Percentiles rank a stretch among this genome's conserved stretches.
Evolutionary conservation across 108 stramenopile species (phyloP).

Genomic region (Skeletonema marinoi): DNA sequence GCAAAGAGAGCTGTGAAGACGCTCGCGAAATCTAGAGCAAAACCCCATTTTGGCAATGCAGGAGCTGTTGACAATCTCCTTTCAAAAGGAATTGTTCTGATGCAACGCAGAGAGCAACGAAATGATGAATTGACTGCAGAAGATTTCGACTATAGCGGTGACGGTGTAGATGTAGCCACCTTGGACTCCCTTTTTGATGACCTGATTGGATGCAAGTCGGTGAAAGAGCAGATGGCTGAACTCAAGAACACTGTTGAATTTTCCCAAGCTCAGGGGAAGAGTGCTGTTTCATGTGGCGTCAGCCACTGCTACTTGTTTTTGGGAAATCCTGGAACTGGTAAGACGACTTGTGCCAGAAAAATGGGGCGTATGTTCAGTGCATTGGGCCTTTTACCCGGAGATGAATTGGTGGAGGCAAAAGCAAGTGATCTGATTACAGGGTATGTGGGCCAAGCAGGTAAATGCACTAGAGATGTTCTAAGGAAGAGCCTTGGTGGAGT

Average conservation of each 20-base stretch:
- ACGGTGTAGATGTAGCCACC: slow-evolving; percentile 5
- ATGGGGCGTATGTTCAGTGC: slow-evolving; percentile 57
- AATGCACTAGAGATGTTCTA: slow-evolving; percentile 52
- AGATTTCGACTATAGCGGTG: slow-evolving; percentile 36
- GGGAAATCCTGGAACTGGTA: slow-evolving; percentile 37
- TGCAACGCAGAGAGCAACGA: slow-evolving; percentile 20
- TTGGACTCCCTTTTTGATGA: slow-evolving; percentile 18
- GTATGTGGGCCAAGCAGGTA: slow-evolving; percentile 43
- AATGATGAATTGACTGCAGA: slow-evolving; percentile 25
- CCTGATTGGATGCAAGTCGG: slow-evolving; percentile 18
- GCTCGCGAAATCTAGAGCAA: slow-evolving; percentile 15
- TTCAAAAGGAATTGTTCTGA: slow-evolving; percentile 18
- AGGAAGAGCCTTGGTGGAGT: slow-evolving; percentile 73
- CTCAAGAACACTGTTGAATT: slow-evolving; percentile 9
- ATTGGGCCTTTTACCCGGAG: slow-evolving; percentile 59
- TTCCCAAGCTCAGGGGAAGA: slow-evolving; percentile 8
- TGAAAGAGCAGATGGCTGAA: slow-evolving; percentile 11
- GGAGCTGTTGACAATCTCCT: slow-evolving; percentile 63
- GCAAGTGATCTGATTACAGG: slow-evolving; percentile 54
- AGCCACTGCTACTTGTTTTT: slow-evolving; percentile 37
- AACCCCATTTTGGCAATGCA: slow-evolving; percentile 73
- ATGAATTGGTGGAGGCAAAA: slow-evolving; percentile 54
- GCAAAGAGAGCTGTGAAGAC: slow-evolving; percentile 30
- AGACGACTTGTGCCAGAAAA: slow-evolving; percentile 35
- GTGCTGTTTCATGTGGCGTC: slow-evolving; percentile 16